A percentile compares a stretch with the other conserved stretches of the same genome.
Conservation (phyloP, 495 filamentous ascomycete species). For the Penicillium canariense region DNA sequence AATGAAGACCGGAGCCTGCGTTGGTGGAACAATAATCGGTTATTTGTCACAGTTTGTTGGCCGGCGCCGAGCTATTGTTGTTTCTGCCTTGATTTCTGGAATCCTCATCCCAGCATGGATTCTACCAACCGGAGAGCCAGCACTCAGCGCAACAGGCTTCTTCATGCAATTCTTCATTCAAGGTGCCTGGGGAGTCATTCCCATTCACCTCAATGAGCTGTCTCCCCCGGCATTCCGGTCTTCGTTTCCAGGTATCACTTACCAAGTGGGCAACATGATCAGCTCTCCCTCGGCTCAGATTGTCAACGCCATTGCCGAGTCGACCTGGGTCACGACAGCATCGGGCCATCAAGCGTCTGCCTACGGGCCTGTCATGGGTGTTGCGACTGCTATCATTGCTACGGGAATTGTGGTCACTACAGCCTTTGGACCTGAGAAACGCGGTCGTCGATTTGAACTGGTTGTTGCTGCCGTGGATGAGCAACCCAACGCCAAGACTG, state of each 20-base stretch:
- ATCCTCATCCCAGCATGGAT: constrained; percentile 71
- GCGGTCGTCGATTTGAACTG: constrained; percentile 65
- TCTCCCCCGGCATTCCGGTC: constrained; percentile 73
- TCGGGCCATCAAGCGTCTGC: constrained; percentile 55
- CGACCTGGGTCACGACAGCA: constrained; percentile 41
- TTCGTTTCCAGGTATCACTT: constrained; percentile 48
- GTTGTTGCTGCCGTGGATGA: constrained; percentile 55
- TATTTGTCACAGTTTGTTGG: constrained; percentile 71
- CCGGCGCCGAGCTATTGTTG: constrained; percentile 63
- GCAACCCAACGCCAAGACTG: constrained; percentile 7
- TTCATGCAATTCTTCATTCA: constrained; percentile 78
- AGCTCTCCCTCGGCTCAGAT: constrained; percentile 71
- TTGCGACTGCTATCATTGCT: constrained; percentile 68
- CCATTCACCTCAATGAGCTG: constrained; percentile 77
- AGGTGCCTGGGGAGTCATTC: constrained; percentile 75
- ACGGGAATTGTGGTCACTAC: constrained; percentile 60
- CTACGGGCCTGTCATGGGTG: constrained; percentile 67
- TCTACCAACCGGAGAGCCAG: constrained; percentile 53
- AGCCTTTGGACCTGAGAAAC: constrained; percentile 56
- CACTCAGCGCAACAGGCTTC: constrained; percentile 66
- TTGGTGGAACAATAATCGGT: constrained; percentile 70
- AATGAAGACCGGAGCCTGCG: constrained; percentile 70
- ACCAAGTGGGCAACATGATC: constrained; percentile 76
- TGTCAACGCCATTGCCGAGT: constrained; percentile 64
- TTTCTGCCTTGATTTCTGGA: constrained; percentile 54